A percentile compares a stretch with the other conserved stretches of the same genome.
These are phyloP conservation scores for Trifolium repens DNA, from an alignment of 306 rosid species.

Conservation along the genomic window DNA sequence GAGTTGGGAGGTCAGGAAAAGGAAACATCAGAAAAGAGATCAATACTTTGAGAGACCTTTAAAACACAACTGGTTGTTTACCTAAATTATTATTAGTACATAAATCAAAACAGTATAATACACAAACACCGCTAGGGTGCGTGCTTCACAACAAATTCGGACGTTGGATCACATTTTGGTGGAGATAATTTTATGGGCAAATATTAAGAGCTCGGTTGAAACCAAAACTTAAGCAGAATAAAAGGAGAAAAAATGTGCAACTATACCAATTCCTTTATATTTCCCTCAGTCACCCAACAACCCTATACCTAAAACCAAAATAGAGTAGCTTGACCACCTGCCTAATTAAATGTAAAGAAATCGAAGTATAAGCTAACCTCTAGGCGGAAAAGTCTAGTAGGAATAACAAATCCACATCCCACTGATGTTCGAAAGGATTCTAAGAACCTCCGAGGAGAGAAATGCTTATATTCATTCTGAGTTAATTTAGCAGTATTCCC, in stretches of 20 bases:
- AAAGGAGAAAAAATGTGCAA: constrained; percentile 8
- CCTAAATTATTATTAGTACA: constrained; percentile 31
- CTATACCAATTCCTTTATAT: background rate
- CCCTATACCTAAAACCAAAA: background rate
- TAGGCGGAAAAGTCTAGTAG: constrained; percentile 83
- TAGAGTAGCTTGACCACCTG: constrained; percentile 21
- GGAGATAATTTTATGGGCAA: constrained; percentile 20
- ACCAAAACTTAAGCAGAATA: background rate
- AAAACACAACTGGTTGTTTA: constrained; percentile 1
- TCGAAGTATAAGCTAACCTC: constrained; percentile 68
- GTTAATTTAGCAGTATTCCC: constrained; percentile 86
- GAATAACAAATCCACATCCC: constrained; percentile 90
- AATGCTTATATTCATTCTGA: constrained; percentile 70
- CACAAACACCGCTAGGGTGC: background rate
- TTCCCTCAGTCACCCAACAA: constrained; percentile 9
- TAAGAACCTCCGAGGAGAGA: constrained; percentile 68
- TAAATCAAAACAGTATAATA: constrained; percentile 8
- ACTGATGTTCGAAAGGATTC: constrained; percentile 81
- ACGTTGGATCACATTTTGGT: constrained; percentile 23
- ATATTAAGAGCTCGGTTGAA: background rate
- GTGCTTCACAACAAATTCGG: constrained; percentile 2
- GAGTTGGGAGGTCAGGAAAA: constrained; percentile 9
- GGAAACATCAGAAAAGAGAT: constrained; percentile 27
- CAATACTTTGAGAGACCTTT: constrained; percentile 5
- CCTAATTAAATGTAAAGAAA: constrained; percentile 14